These are phyloP conservation scores for Lactarius indigo DNA, from an alignment of 768 basidiomycete genomes.

Conservation along the genomic window DNA sequence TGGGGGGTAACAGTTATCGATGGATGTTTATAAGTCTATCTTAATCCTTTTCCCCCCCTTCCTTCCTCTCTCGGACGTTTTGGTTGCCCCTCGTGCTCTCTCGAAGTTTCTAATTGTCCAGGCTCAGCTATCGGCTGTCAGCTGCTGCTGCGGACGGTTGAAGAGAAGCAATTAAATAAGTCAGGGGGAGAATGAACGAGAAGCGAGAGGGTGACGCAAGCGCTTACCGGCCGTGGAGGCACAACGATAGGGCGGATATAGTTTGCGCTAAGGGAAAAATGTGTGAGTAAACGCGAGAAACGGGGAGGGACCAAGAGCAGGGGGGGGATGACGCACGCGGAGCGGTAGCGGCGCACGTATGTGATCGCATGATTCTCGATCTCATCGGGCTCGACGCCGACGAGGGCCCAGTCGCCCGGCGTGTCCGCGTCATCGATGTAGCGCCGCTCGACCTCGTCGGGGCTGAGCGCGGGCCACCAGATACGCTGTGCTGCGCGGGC, in stretches of 20 bases:
- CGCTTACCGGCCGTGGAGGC: constrained; percentile 20
- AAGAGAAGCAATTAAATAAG: background rate
- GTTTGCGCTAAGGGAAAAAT: constrained; percentile 12
- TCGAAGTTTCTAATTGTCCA: background rate
- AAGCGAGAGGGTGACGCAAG: too few relatives aligned
- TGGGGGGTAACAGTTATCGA: background rate
- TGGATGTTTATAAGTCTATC: background rate
- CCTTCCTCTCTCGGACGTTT: background rate
- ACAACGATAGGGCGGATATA: constrained; percentile 25
- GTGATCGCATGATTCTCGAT: constrained; percentile 87
- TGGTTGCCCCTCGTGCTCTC: background rate
- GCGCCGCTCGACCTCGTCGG: constrained; percentile 87
- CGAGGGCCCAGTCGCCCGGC: constrained; percentile 76
- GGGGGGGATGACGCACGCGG: constrained; percentile 59
- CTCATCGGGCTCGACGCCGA: constrained; percentile 78
- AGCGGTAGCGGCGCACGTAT: constrained; percentile 85
- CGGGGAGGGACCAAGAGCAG: background rate
- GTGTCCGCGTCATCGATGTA: constrained; percentile 78
- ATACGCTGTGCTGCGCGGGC: constrained; percentile 59
- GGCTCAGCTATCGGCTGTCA: background rate
- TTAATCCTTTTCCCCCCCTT: background rate
- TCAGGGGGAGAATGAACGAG: background rate
- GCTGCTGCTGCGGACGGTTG: background rate
- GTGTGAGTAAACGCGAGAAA: background rate
- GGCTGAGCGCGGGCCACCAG: constrained; percentile 92